Conservation (phyloP, 2,329 filamentous ascomycete genomes). For the Diaporthe ilicicola region DNA sequence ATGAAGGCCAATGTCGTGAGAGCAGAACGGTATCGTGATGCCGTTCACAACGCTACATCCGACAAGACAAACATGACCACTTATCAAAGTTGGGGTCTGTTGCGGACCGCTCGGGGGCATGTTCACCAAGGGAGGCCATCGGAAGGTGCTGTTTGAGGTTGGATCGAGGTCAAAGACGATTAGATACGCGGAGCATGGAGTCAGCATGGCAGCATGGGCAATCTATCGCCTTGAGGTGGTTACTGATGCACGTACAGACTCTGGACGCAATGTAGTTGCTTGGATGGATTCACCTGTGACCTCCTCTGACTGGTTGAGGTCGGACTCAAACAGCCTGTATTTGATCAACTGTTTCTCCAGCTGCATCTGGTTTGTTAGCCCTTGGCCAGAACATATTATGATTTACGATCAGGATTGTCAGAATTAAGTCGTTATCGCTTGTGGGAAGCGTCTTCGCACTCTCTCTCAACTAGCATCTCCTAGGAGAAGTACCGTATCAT, state of each 20-base stretch:
- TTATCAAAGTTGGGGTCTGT: background rate
- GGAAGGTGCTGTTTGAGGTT: background rate
- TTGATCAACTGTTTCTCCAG: background rate
- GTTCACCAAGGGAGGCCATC: background rate
- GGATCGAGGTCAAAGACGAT: background rate
- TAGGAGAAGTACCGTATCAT: background rate
- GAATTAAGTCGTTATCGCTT: background rate
- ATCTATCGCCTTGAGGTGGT: background rate
- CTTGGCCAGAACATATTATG: background rate
- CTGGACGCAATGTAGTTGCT: background rate
- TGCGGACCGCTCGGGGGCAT: background rate
- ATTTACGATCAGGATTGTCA: background rate
- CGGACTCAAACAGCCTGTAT: background rate
- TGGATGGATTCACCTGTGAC: background rate
- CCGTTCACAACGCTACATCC: too few species aligned
- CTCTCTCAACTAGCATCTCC: too few species aligned
- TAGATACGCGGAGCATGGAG: background rate
- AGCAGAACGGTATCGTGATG: background rate
- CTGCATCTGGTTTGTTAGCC: background rate
- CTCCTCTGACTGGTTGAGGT: background rate
- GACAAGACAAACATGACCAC: background rate
- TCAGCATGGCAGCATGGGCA: background rate
- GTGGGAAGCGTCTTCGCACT: background rate
- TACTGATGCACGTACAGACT: background rate
- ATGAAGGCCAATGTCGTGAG: background rate